Evolutionary conservation across 495 filamentous ascomycete genomes (phyloP), one percentile per base, ranked within the genome.

Genomic region (Cenococcum geophilum): DNA sequence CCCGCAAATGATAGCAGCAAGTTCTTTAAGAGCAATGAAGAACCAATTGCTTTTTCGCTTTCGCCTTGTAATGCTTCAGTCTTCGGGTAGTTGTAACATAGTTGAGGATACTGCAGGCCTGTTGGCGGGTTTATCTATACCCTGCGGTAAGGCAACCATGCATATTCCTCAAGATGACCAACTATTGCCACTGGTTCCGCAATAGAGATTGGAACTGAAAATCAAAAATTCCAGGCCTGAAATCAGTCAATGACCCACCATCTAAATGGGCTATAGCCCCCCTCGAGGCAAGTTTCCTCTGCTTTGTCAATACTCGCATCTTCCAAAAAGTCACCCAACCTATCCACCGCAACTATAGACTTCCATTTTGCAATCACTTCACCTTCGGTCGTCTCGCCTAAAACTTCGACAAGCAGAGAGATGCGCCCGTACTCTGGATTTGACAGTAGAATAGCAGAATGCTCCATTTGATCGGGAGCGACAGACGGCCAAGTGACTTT

Each of bases 161-260:
- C n/a, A n/a, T n/a, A n/a, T n/a, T n/a, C n/a, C n/a, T n/a, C n/a
- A n/a, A n/a, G n/a, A n/a, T n/a, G n/a, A n/a, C n/a, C n/a, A n/a
- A n/a, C n/a, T n/a, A n/a, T n/a, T n/a, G n/a, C n/a, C n/a, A n/a
- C n/a, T n/a, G n/a, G n/a, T n/a, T n/a, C n/a, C n/a, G n/a, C n/a
- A n/a, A n/a, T n/a, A n/a, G n/a, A n/a, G n/a, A n/a, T n/a, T n/a
- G n/a, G n/a, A n/a, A n/a, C n/a, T n/a, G n/a, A n/a, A n/a, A n/a
- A n/a, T n/a, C n/a, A n/a, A n/a, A n/a, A n/a, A 40, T 40, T 40
- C 36, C 36, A 14, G 6, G 6, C 6, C 36, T 8, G 36, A 6
- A 40, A 51, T 60, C 45, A 47, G 35, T 60, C 58, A 18, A 60
- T n/a, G 6, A 60, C 1, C 58, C 58, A 60, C 58, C 58, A 60